These are phyloP conservation scores for Fusarium annulatum DNA, from an alignment of 2,329 filamentous ascomycete species.

Conservation along the genomic window DNA sequence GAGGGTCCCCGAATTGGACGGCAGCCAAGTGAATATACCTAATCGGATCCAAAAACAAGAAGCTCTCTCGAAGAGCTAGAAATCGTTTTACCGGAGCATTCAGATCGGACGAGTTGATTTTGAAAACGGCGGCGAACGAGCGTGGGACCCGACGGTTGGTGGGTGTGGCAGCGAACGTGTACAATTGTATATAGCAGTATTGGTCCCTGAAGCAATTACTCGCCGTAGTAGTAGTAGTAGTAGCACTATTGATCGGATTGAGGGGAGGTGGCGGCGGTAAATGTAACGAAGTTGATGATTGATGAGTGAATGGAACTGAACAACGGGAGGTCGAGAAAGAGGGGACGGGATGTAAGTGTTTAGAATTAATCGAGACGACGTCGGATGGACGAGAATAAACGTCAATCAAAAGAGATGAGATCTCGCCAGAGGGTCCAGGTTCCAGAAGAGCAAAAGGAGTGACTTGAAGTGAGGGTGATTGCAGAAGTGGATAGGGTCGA, in stretches of 20 bases:
- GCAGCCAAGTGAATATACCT: conserved; percentile 41
- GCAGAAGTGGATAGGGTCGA: conserved; percentile 52
- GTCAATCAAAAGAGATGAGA: conserved; percentile 39
- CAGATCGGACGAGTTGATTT: conserved; percentile 42
- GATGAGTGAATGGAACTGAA: conserved; percentile 22
- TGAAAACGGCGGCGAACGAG: conserved; percentile 25
- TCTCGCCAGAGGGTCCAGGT: conserved; percentile 40
- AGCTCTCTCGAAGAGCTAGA: conserved; percentile 53
- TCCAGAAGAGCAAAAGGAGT: conserved; percentile 51
- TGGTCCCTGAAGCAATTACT: conserved; percentile 1
- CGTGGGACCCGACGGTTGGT: conserved; percentile 20
- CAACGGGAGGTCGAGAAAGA: conserved; percentile 27
- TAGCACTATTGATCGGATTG: conserved; percentile 9
- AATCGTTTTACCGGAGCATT: conserved; percentile 51
- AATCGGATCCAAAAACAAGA: conserved; percentile 39
- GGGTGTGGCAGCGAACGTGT: conserved; percentile 18
- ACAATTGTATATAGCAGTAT: conserved; percentile 23
- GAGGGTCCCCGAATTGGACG: conserved; percentile 26
- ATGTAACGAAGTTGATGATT: conserved; percentile 5
- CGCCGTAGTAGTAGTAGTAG: conserved; percentile 3
- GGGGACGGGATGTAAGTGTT: conserved; percentile 35
- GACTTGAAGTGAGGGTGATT: conserved; percentile 55
- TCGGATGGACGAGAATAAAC: conserved; percentile 33
- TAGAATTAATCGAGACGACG: conserved; percentile 35
- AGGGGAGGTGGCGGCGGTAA: conserved; percentile 11